Percentiles rank a stretch among this genome's conserved stretches.
phyloP scores from a whole-genome alignment of 495 filamentous ascomycete species.

The Neurospora pannonica region DNA sequence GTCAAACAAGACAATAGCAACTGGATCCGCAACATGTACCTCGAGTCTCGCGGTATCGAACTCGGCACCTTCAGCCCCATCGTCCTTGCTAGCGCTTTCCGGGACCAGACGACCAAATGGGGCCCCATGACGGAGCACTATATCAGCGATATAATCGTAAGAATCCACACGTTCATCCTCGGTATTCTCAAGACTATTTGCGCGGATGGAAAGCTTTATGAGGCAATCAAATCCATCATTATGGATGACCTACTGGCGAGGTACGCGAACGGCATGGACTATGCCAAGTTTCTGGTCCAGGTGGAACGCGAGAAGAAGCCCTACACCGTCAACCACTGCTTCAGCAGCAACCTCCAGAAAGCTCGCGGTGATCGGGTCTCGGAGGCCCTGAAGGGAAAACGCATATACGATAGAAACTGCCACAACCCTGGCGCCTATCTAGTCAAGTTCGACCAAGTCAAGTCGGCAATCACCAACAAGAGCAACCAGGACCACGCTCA shows the following conservation, averaged over 20 bases:
- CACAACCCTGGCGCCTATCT: constrained; percentile 1
- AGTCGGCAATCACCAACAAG: constrained; percentile 19
- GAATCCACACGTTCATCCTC: constrained; percentile 43
- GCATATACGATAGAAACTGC: neutral
- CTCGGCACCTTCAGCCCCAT: constrained; percentile 17
- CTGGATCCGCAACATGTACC: constrained; percentile 16
- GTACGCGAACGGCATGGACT: constrained; percentile 33
- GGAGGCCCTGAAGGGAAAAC: constrained; percentile 4
- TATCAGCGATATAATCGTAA: constrained; percentile 34
- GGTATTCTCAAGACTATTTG: constrained; percentile 19
- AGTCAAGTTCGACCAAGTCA: constrained; percentile 1
- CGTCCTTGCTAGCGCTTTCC: constrained; percentile 38
- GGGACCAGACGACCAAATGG: constrained; percentile 49
- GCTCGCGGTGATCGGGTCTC: constrained; percentile 19
- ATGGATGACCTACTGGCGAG: constrained; percentile 31
- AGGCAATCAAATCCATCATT: constrained; percentile 26
- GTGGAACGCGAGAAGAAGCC: constrained; percentile 39
- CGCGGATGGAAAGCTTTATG: constrained; percentile 24
- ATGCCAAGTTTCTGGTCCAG: constrained; percentile 35
- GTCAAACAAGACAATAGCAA: neutral
- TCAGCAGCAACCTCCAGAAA: constrained; percentile 41
- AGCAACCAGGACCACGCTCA: constrained; percentile 38
- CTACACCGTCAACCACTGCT: constrained; percentile 45
- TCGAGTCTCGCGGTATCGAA: constrained; percentile 17
- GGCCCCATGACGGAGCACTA: constrained; percentile 34